Base-by-base conservation (phyloP, 1,139 yeast species). In the Blastobotrys arbuscula region DNA sequence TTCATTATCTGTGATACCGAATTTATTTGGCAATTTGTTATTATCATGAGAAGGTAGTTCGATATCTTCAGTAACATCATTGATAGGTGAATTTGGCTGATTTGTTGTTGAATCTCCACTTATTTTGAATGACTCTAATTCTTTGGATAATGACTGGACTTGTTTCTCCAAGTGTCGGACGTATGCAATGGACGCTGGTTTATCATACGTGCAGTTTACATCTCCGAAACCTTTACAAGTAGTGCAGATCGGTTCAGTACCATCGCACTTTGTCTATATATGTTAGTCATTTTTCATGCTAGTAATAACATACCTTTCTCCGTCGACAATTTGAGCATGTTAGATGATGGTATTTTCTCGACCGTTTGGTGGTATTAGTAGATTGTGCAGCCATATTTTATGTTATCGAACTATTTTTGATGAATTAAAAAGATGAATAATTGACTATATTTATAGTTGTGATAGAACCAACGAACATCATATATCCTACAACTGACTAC, bases 201-300 rank as follows among this genome's bases (percentile, higher is more conserved):
- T 47, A 37, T 47, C 50, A 23, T 47, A 47, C 1, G 45, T 40
- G 42, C 50, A 47, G 31, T 42, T 47, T 18, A 31, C 45, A 30
- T 47, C 50, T 12, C 50, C 50, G 36, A 47, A 47, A 13, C 50
- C 45, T 26, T 47, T 43, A 28, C 50, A 47, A 3, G 50, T 47
- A 6, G 42, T 43, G 35, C 50, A 47, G 10, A 47, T 36, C 4
- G 50, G 50, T 33, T 43, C 50, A 13, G 47, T 43, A 15, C 50
- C 50, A 40, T 47, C 50, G 16, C 50, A 47, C 19, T 47, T 47
- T 19, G 50, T 39, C 42, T 39, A 24, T 23, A 13, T 35, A 15
- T 3, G 33, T 39, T 39, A 15, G 31, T 39, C 7, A 18, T 37
- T n/a, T 37, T 37, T 4, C n/a, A 8, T 19, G 5, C 7, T 2